Percentiles rank a stretch among this genome's conserved stretches.
phyloP scores from a whole-genome alignment of 208 protist genomes.

The Acanthamoeba polyphaga region DNA sequence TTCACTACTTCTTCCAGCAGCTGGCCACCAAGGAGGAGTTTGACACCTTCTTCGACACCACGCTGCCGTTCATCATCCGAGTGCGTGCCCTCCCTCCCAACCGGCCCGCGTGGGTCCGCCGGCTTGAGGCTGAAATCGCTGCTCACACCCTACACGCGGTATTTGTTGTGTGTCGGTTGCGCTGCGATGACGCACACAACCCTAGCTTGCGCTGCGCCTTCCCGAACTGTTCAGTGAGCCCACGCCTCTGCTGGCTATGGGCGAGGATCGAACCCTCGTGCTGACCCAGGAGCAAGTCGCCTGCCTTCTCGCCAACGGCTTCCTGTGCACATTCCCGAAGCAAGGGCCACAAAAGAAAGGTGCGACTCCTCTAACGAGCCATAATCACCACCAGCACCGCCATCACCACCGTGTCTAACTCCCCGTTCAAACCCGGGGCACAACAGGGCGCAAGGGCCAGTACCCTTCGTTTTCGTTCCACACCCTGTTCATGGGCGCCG shows the following conservation, averaged over 20 bases:
- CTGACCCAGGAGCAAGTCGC: constrained; percentile 71
- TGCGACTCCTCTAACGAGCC: background rate
- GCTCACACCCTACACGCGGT: too few species aligned
- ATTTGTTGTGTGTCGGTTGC: background rate
- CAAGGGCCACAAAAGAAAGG: background rate
- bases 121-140: background rate
- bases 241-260: constrained; percentile 43
- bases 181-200: too few species aligned
- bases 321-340: constrained; percentile 71
- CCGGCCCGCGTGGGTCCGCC: background rate
- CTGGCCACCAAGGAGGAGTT: constrained; percentile 37
- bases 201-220: constrained; percentile 30
- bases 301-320: constrained; percentile 68
- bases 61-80: constrained; percentile 36
- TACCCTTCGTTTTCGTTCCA: constrained; percentile 66
- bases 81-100: background rate
- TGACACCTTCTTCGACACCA: constrained; percentile 57
- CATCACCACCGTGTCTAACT: background rate
- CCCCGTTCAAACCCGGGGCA: background rate
- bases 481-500: constrained; percentile 56
- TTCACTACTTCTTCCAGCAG: constrained; percentile 63
- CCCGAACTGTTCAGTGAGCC: constrained; percentile 40
- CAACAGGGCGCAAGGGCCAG: constrained; percentile 31
- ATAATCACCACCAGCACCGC: too few species aligned
- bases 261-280: constrained; percentile 43